Evolutionary conservation across 2,329 filamentous ascomycete species (phyloP).

Genomic region (Fusarium drepaniforme): DNA sequence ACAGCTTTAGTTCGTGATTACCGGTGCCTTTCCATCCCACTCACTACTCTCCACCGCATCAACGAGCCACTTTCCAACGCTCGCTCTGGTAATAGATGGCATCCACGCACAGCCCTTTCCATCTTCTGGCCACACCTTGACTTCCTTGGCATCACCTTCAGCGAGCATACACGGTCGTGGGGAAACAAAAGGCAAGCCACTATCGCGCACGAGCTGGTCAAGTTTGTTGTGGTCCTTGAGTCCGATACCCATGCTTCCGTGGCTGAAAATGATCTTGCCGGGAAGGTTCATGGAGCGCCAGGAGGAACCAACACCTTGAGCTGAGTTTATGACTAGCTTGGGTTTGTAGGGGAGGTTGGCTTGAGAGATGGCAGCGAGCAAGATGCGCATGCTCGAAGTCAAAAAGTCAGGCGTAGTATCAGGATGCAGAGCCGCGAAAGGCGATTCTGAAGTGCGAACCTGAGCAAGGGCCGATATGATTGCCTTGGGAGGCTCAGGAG

Average conservation of each 20-base stretch:
- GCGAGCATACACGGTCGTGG: constrained; percentile 24
- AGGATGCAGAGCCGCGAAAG: constrained; percentile 13
- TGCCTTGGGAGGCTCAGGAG: not conserved
- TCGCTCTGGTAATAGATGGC: constrained; percentile 24
- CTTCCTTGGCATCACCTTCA: constrained; percentile 1
- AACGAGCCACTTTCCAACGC: constrained; percentile 25
- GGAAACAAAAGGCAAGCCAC: constrained; percentile 14
- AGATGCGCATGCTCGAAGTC: constrained; percentile 15
- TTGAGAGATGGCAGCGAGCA: not conserved
- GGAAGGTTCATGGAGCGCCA: constrained; percentile 31
- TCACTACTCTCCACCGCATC: constrained; percentile 15
- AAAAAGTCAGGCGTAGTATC: constrained; percentile 25
- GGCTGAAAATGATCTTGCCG: constrained; percentile 20
- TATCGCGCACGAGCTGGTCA: constrained; percentile 11
- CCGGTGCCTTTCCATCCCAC: constrained; percentile 22
- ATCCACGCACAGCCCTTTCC: constrained; percentile 34
- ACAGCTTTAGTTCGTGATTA: constrained; percentile 19
- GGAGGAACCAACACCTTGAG: constrained; percentile 10
- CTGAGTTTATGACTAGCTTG: constrained; percentile 18
- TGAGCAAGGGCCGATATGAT: constrained; percentile 23
- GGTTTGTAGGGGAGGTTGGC: not conserved
- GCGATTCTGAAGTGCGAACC: constrained; percentile 15
- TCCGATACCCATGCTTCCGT: constrained; percentile 20
- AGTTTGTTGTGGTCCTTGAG: constrained; percentile 29
- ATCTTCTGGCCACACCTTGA: constrained; percentile 31